Conservation (phyloP, 768 basidiomycete genomes). For the Baorangia bicolor region DNA sequence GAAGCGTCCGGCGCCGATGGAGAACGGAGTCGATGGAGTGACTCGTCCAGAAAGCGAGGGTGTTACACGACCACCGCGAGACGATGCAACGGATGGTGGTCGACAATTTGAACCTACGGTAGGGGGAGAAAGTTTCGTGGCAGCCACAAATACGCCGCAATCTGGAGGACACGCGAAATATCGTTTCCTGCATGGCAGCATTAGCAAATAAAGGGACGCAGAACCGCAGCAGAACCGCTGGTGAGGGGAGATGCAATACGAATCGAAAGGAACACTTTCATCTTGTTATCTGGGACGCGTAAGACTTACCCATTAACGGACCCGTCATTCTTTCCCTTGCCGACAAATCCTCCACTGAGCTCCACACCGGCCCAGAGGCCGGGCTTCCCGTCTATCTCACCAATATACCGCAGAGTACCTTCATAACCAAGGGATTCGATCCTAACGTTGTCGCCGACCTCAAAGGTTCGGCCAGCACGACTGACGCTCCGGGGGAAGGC, state of each 20-base stretch:
- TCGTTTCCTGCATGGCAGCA: constrained; percentile 48
- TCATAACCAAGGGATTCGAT: constrained; percentile 90
- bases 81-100: constrained; percentile 81
- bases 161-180: constrained; percentile 85
- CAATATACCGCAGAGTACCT: constrained; percentile 76
- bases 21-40: constrained; percentile 43
- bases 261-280: neutral
- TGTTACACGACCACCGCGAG: constrained; percentile 47
- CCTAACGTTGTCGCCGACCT: constrained; percentile 78
- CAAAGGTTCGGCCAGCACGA: constrained; percentile 49
- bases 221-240: neutral
- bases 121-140: constrained; percentile 75
- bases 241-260: neutral
- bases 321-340: constrained; percentile 96
- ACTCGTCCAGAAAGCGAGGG: constrained; percentile 45
- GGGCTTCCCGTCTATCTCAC: constrained; percentile 83
- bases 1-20: constrained; percentile 44
- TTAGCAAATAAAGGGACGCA: constrained; percentile 10
- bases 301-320: constrained; percentile 78
- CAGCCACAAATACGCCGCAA: constrained; percentile 90
- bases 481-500: constrained; percentile 45
- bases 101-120: constrained; percentile 62
- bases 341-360: constrained; percentile 77
- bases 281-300: neutral
- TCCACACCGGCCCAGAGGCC: constrained; percentile 96